Percentiles rank a stretch among this genome's conserved stretches.
These are phyloP conservation scores for Ormosia emarginata DNA, from an alignment of 306 rosid genomes.

Conservation along the genomic window DNA sequence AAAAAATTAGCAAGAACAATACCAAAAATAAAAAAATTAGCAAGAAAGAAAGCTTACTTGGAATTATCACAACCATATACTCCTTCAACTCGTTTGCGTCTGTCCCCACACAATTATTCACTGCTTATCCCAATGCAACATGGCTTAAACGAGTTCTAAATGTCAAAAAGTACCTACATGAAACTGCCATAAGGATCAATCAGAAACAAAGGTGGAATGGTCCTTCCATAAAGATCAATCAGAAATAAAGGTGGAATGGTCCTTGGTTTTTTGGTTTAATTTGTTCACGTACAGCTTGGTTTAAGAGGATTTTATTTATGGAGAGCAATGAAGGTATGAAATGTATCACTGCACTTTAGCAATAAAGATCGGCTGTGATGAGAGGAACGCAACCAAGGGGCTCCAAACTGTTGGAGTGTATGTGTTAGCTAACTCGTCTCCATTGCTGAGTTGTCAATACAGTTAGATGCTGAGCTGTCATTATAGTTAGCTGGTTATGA, in stretches of 20 bases:
- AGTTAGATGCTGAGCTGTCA: too few relatives aligned
- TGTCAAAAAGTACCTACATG: slow-evolving; percentile 35
- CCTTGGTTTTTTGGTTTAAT: too few relatives aligned
- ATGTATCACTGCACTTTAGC: slow-evolving; percentile 36
- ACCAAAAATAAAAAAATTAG: too few relatives aligned
- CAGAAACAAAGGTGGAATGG: slow-evolving; percentile 15
- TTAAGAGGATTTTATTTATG: slow-evolving; percentile 46
- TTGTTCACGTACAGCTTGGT: slow-evolving; percentile 6
- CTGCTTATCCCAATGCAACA: slow-evolving; percentile 46
- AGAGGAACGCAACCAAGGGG: too few relatives aligned
- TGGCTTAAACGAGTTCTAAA: slow-evolving; percentile 44
- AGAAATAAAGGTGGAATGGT: too few relatives aligned
- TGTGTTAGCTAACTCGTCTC: too few relatives aligned
- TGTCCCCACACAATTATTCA: slow-evolving; percentile 35
- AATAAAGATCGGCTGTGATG: slow-evolving; percentile 26
- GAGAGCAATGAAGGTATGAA: background rate
- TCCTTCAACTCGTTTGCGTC: slow-evolving; percentile 32
- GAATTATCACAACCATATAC: slow-evolving; percentile 45
- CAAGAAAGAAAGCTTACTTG: background rate
- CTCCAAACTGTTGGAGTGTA: too few relatives aligned
- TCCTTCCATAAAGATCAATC: too few relatives aligned
- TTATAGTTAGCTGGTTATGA: too few relatives aligned
- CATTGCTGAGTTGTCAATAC: too few relatives aligned
- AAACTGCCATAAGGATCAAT: slow-evolving; percentile 46
- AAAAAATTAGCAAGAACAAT: too few relatives aligned